A percentile compares a stretch with the other conserved stretches of the same genome.
phyloP scores from a whole-genome alignment of 257 asterid genomes.

The Cinchona pubescens region DNA sequence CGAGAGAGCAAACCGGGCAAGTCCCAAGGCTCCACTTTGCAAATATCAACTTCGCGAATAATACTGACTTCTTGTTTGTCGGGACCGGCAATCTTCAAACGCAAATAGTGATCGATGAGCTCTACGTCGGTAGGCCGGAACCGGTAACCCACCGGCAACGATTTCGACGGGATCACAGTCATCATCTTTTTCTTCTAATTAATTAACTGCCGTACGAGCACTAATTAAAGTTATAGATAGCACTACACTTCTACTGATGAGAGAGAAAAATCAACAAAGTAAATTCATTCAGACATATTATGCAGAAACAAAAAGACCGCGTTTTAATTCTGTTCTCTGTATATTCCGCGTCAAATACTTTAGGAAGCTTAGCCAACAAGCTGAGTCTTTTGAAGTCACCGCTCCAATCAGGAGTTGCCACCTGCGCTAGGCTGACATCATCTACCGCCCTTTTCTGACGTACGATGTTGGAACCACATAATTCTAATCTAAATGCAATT shows the following conservation, averaged over 20 bases:
- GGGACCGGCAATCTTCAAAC: conserved; percentile 61
- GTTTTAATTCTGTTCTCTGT: conserved; percentile 46
- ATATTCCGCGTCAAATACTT: conserved; percentile 47
- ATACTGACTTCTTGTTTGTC: conserved; percentile 57
- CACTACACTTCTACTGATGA: too few relatives aligned
- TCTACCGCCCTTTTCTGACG: neutral
- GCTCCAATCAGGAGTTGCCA: conserved; percentile 20
- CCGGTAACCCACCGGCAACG: conserved; percentile 85
- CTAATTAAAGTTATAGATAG: too few relatives aligned
- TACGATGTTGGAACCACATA: too few relatives aligned
- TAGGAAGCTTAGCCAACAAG: conserved; percentile 45
- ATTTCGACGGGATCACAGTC: conserved; percentile 52
- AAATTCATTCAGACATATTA: too few relatives aligned
- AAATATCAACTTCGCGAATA: conserved; percentile 85
- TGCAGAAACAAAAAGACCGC: too few relatives aligned
- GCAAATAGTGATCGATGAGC: conserved; percentile 69
- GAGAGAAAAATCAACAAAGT: neutral
- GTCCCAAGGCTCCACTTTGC: conserved; percentile 81
- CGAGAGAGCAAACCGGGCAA: too few relatives aligned
- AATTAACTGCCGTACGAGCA: too few relatives aligned
- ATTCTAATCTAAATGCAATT: too few relatives aligned
- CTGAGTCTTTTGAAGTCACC: conserved; percentile 28
- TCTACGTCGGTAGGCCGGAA: conserved; percentile 95
- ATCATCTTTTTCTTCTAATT: conserved; percentile 29
- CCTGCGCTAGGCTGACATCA: conserved; percentile 15